Percentiles rank a stretch among this genome's conserved stretches.
phyloP scores from a whole-genome alignment of 192 early-diverging fungal genomes.

The Coemansia sp. region DNA sequence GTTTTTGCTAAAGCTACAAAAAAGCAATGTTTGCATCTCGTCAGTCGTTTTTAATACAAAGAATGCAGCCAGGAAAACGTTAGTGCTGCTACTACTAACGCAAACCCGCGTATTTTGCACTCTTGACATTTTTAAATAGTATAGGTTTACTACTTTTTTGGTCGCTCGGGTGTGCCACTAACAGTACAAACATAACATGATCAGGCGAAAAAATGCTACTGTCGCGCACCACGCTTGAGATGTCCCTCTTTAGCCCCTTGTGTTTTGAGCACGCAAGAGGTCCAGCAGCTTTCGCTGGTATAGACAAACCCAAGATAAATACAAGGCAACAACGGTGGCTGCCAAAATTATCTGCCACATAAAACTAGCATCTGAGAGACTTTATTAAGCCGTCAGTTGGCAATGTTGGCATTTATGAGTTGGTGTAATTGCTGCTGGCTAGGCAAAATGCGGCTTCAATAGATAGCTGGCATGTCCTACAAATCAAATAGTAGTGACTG shows the following conservation, averaged over 20 bases:
- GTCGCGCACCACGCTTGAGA: not conserved
- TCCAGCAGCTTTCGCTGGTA: too few relatives aligned
- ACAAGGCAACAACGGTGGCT: not conserved
- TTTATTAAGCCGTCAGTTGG: not conserved
- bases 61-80: constrained; percentile 2
- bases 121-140: not conserved
- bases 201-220: not conserved
- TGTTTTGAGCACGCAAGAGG: too few relatives aligned
- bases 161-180: not conserved
- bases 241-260: not conserved
- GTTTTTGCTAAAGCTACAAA: not conserved
- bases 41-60: not conserved
- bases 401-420: not conserved
- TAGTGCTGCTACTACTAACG: not conserved
- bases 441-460: not conserved
- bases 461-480: not conserved
- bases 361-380: not conserved
- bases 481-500: not conserved
- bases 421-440: not conserved
- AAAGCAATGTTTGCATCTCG: not conserved
- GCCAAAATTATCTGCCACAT: not conserved
- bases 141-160: not conserved
- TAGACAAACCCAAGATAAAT: not conserved
- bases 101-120: not conserved
- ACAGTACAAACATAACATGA: constrained; percentile 5